Conservation (phyloP, 2,329 filamentous ascomycete genomes). For the Pseudogymnoascus sp. region DNA sequence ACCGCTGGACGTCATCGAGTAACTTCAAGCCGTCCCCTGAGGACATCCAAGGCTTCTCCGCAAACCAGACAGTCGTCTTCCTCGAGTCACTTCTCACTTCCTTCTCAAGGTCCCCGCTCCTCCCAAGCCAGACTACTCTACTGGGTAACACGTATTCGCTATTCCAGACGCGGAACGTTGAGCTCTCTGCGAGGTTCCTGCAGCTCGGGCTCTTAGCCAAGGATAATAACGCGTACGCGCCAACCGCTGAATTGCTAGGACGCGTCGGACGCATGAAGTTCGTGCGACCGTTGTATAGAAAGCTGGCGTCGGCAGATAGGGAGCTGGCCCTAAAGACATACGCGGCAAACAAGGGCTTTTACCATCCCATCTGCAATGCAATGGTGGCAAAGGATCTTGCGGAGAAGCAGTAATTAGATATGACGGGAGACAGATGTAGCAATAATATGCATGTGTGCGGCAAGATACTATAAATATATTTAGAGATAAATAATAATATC, state of each 20-base stretch:
- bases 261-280: conserved; percentile 95
- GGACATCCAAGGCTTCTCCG: conserved; percentile 69
- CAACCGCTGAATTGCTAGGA: conserved; percentile 67
- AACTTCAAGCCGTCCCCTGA: conserved; percentile 55
- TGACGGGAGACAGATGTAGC: neutral
- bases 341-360: conserved; percentile 81
- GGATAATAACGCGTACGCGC: conserved; percentile 60
- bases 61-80: conserved; percentile 88
- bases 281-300: conserved; percentile 75
- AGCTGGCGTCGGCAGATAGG: conserved; percentile 66
- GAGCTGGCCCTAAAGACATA: conserved; percentile 74
- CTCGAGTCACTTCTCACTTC: conserved; percentile 62
- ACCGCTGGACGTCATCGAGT: conserved; percentile 66
- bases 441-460: neutral
- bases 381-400: conserved; percentile 79
- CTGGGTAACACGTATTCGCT: conserved; percentile 73
- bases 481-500: neutral
- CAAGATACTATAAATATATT: neutral
- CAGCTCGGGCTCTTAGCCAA: conserved; percentile 69
- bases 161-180: conserved; percentile 70
- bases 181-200: conserved; percentile 75
- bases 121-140: conserved; percentile 55
- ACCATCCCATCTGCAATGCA: conserved; percentile 83
- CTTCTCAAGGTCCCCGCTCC: conserved; percentile 56
- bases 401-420: neutral